Conservation (phyloP, 495 filamentous ascomycete species). For the Cryomyces minteri region DNA sequence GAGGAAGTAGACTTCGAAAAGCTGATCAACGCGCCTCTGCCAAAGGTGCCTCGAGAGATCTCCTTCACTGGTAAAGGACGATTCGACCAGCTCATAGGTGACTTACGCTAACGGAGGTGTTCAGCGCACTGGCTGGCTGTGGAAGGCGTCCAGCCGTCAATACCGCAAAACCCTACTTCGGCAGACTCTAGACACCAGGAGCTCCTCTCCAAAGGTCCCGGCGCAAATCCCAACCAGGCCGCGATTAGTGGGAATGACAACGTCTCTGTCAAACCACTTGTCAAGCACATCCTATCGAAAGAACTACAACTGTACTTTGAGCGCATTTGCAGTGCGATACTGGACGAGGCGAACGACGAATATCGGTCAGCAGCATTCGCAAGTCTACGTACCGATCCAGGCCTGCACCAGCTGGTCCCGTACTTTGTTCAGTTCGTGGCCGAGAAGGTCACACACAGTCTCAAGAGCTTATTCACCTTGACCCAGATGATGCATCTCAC, state of each 20-base stretch:
- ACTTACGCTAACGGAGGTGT: conserved; percentile 8
- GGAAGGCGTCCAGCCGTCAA: conserved; percentile 89
- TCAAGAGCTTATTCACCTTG: conserved; percentile 71
- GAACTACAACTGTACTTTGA: conserved; percentile 96
- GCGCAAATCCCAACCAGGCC: conserved; percentile 62
- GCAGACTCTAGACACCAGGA: conserved; percentile 66
- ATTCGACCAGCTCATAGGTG: background rate
- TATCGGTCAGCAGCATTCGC: conserved; percentile 72
- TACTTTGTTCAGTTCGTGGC: conserved; percentile 92
- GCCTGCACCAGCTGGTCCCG: conserved; percentile 82
- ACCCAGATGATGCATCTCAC: conserved; percentile 82
- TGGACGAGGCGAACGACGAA: conserved; percentile 68
- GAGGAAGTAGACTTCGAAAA: conserved; percentile 99
- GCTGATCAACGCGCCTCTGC: conserved; percentile 85
- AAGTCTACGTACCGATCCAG: conserved; percentile 68
- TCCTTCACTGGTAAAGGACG: conserved; percentile 57
- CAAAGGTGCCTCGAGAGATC: conserved; percentile 86
- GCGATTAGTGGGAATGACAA: conserved; percentile 71
- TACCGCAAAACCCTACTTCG: conserved; percentile 84
- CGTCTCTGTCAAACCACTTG: conserved; percentile 64
- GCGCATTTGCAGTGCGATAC: conserved; percentile 67
- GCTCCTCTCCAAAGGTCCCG: conserved; percentile 71
- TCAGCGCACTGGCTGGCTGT: conserved; percentile 88
- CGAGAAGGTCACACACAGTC: conserved; percentile 80
- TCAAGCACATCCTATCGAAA: conserved; percentile 89